Base-by-base conservation (phyloP, 2,329 filamentous ascomycete genomes). In the Penicillium sp. region DNA sequence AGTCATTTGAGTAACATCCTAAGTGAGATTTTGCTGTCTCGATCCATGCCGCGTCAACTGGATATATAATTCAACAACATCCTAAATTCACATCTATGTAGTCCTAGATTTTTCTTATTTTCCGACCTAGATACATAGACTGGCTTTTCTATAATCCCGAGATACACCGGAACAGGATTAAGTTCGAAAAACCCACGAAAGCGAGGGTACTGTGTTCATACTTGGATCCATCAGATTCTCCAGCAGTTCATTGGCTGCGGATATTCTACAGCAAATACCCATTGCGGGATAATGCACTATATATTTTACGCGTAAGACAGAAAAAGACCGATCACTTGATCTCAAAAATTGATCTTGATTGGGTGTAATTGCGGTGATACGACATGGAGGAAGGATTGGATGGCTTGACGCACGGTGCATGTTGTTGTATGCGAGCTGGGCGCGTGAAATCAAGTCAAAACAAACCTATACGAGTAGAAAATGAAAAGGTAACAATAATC, bases 331-430 rank as follows among this genome's bases (percentile, higher is more conserved):
- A 33, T 51, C 19, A 27, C 8, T 51, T 51, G n/a, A 27, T 42
- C 49, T 42, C 5, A 8, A 29, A 12, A 12, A 42, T 23, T 13
- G 0, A 15, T 35, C 10, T 33, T 44, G 27, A 44, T 52, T 44
- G 49, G 38, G 10, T 43, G 21, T 23, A 21, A 44, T 35, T 23
- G 19, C 10, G 29, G 21, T 53, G 29, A 53, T 53, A 53, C 31
- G 12, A 6, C 39, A 47, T 44, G 1, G 49, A 19, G 29, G 19
- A 33, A 43, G 33, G 38, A 53, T 27, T 45, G 39, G 29, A 44
- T 50, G 35, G 25, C 19, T 41, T 44, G 49, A 52, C 49, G 29
- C 38, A 42, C 49, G 27, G 49, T 33, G 31, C 21, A 47, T 53
- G 8, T n/a, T 36, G n/a, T 41, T 50, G 39, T 27, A 53, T 36